Conservation (phyloP, 352 stramenopile species). For the Globisporangium alternatum region DNA sequence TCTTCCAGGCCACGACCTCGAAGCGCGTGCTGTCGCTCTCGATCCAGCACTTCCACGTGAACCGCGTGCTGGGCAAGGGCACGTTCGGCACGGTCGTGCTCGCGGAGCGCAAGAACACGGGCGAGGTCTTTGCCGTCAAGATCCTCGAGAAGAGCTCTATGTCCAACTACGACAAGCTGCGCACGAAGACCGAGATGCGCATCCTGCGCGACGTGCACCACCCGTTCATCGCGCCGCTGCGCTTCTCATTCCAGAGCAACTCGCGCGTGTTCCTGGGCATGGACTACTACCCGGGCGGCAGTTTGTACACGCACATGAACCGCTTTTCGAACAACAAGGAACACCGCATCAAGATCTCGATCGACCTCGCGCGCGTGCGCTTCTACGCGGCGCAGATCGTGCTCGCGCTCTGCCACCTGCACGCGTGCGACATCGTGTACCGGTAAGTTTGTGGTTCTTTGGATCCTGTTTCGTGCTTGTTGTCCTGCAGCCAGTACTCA, state of each 20-base stretch:
- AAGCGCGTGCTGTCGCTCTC: slow-evolving; percentile 84
- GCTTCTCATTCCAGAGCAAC: slow-evolving; percentile 84
- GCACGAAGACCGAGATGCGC: slow-evolving; percentile 90
- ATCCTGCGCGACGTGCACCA: slow-evolving; percentile 90
- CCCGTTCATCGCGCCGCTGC: slow-evolving; percentile 91
- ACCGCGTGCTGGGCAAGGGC: slow-evolving; percentile 93
- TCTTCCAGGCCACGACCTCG: slow-evolving; percentile 67
- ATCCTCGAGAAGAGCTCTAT: slow-evolving; percentile 91
- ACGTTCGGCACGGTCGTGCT: slow-evolving; percentile 93
- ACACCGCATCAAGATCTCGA: slow-evolving; percentile 82
- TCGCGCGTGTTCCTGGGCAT: slow-evolving; percentile 81
- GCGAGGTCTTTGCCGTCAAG: slow-evolving; percentile 91
- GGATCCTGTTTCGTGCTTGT: not conserved
- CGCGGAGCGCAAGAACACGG: slow-evolving; percentile 78
- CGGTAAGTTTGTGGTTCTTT: slow-evolving; percentile 26
- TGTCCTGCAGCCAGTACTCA: not conserved
- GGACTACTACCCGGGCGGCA: slow-evolving; percentile 84
- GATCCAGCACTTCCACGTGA: slow-evolving; percentile 94
- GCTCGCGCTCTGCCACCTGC: slow-evolving; percentile 87
- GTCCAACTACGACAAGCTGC: slow-evolving; percentile 90
- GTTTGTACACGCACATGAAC: slow-evolving; percentile 91
- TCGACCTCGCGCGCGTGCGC: slow-evolving; percentile 73
- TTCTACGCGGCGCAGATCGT: slow-evolving; percentile 93
- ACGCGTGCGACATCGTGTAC: slow-evolving; percentile 94
- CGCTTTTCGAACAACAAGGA: slow-evolving; percentile 90